Base-by-base conservation (phyloP, 768 basidiomycete genomes). In the Daedaleopsis nitida region DNA sequence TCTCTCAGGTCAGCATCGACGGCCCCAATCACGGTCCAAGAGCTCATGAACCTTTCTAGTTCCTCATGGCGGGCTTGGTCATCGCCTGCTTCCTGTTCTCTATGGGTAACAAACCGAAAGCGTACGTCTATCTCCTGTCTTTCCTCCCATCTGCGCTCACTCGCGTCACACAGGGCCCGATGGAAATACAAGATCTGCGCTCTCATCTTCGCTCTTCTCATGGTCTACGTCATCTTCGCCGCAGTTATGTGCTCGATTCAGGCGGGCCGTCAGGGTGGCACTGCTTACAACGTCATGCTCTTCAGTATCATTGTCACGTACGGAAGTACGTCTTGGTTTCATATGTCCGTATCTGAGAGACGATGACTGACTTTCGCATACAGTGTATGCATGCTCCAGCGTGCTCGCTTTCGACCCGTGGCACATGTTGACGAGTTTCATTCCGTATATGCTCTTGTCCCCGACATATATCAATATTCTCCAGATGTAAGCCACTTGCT, bases 91-190 rank as follows among this genome's bases (percentile, higher is more conserved):
- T 98, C 81, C 78, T 97, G 1, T 91, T 97, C 72, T 91, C 93
- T 0, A 96, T 98, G 94, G 96, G 96, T 17, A 97, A 97, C 74
- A 89, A 91, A 70, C 95, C 95, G 5, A 82, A 85, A 76, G 87
- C 91, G 92, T 94, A 65, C 65, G 79, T 60, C 47, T 21, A 47
- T 32, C 17, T 19, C 16, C n/a, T 55, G 48, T n/a, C 35, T 37
- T n/a, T 27, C 3, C 13, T 8, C 47, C 1, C 19, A 39, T 32
- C 13, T 7, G 37, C 23, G 5, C 53, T 49, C n/a, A n/a, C 55
- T 32, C 16, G 37, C n/a, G 42, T 13, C 23, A 55, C 21, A 21
- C 44, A 92, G 92, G 0, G 82, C 91, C 0, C 82, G 85, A 63
- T 87, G 84, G 85, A 98, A 98, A 77, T 99, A 98, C 79, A 88